Conservation (phyloP, 139 green algal species). For the Volvox reticuliferus region DNA sequence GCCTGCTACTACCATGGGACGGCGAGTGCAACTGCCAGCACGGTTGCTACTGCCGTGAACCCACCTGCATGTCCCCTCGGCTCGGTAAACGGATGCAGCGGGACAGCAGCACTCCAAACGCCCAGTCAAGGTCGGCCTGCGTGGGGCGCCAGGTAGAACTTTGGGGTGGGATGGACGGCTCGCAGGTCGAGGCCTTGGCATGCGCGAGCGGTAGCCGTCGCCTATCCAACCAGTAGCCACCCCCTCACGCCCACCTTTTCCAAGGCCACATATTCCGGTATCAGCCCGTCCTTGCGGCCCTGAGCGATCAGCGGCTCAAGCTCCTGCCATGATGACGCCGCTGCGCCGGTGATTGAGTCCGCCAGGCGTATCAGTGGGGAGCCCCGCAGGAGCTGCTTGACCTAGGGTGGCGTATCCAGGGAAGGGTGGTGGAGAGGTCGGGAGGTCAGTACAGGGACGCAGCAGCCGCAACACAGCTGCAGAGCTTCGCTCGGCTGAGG, state of each 20-base stretch:
- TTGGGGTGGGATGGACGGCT: neutral
- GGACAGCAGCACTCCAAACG: conserved; percentile 77
- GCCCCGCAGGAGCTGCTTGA: conserved; percentile 31
- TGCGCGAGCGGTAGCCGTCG: too few relatives aligned
- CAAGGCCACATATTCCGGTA: conserved; percentile 5
- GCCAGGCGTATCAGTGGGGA: conserved; percentile 34
- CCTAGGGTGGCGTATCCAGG: conserved; percentile 9
- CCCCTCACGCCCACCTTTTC: neutral
- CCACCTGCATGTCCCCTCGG: conserved; percentile 18
- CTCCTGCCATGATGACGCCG: conserved; percentile 20
- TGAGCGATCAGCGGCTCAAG: conserved; percentile 22
- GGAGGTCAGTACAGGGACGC: neutral
- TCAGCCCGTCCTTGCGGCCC: conserved; percentile 5
- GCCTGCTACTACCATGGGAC: too few relatives aligned
- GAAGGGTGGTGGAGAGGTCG: neutral
- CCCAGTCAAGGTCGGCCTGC: conserved; percentile 53
- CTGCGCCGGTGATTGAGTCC: conserved; percentile 6
- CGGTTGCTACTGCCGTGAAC: too few relatives aligned
- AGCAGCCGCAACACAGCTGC: too few relatives aligned
- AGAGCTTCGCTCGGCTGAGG: too few relatives aligned
- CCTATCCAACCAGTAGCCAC: neutral
- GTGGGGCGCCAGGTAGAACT: neutral
- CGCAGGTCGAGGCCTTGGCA: too few relatives aligned
- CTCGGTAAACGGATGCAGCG: conserved; percentile 72
- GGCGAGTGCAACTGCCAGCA: too few relatives aligned